Base-by-base conservation (phyloP, 2,329 filamentous ascomycete genomes). In the Boeremia exigua region DNA sequence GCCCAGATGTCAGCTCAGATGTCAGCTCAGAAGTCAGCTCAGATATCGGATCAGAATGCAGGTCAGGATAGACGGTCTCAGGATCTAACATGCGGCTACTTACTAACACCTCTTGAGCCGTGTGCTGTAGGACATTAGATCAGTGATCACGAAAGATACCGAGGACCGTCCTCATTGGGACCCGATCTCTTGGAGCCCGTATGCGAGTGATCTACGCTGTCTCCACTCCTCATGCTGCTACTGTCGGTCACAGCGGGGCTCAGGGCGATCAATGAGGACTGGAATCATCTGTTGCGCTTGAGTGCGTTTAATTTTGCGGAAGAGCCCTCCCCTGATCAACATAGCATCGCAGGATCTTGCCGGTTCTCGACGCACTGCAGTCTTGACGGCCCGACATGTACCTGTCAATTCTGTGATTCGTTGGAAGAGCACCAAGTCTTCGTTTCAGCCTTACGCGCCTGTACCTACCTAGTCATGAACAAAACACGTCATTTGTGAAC, bases 151-250 rank as follows among this genome's bases (percentile, higher is more conserved):
- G 19, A 23, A 30, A 32, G 17, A 39, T 27, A n/a, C n/a, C 38
- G 39, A 39, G 23, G 28, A 32, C 19, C 32, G 45, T n/a, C 11
- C 27, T 39, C 25, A 2, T 30, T 29, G n/a, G 40, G 36, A 38
- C 27, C 27, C 27, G 27, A 32, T 19, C 8, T 36, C 7, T 4
- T 34, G 6, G 25, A 28, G n/a, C 14, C 14, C 25, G 45, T 46
- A 12, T 40, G 42, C 29, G 28, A 43, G 19, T 36, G 39, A 54
- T 54, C 33, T 49, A 49, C 29, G 34, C 32, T 12, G 38, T 44
- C 45, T 17, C 6, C 8, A 23, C 30, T 54, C 23, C 23, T 9
- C 14, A 36, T 37, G 51, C 44, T n/a, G 15, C 45, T 48, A 39
- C 17, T 50, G 29, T 34, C 23, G 19, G 25, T 27, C 33, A 32